These are phyloP conservation scores for Penicillium sp. DNA, from an alignment of 2,329 filamentous ascomycete species.

Conservation along the genomic window DNA sequence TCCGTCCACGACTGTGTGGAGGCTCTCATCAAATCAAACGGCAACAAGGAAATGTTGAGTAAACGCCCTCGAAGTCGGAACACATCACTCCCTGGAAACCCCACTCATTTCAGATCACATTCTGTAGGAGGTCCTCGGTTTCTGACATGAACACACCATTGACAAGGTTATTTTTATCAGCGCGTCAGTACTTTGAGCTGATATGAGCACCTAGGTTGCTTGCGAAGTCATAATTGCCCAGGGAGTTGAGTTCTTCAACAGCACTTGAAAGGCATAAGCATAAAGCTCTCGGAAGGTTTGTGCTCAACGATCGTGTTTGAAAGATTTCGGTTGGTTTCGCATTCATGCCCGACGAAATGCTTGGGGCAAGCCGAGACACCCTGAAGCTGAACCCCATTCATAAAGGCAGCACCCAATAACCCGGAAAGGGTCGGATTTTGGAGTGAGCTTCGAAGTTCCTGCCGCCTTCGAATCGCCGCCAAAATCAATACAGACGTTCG, in stretches of 20 bases:
- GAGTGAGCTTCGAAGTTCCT: background rate
- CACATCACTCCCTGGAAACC: background rate
- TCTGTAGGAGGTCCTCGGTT: background rate
- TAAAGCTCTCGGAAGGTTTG: background rate
- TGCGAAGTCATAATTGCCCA: background rate
- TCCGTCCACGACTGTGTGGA: no score
- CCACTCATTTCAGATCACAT: background rate
- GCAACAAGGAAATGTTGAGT: background rate
- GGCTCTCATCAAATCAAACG: no score
- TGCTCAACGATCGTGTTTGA: background rate
- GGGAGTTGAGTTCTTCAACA: background rate
- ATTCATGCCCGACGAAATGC: background rate
- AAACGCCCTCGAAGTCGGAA: background rate
- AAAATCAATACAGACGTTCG: background rate
- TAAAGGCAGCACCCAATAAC: background rate
- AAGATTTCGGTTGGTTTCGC: background rate
- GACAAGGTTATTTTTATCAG: background rate
- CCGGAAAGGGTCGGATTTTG: background rate
- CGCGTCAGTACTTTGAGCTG: background rate
- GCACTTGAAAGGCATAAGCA: background rate
- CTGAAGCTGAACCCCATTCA: background rate
- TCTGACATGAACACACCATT: background rate
- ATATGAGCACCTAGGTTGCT: background rate
- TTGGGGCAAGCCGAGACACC: background rate
- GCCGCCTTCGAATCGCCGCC: background rate